These are phyloP conservation scores for Eudorina sp. DNA, from an alignment of 139 green algal genomes.

Conservation along the genomic window DNA sequence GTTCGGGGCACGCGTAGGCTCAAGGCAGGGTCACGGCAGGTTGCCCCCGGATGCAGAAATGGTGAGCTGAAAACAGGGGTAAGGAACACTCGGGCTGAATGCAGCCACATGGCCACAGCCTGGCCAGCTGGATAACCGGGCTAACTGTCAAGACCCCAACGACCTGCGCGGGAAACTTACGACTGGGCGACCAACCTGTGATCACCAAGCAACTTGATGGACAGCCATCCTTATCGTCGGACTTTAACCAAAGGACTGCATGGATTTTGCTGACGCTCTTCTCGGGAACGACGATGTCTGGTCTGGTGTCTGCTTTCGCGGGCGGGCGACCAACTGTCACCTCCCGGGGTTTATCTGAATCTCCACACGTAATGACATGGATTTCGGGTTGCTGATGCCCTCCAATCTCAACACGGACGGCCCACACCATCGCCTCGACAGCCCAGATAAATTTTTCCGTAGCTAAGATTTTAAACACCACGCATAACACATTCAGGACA, in stretches of 20 bases:
- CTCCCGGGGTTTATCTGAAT: background rate
- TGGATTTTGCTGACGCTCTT: constrained; percentile 44
- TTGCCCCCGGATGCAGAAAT: too few species aligned
- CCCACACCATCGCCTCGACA: constrained; percentile 34
- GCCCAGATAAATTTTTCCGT: too few species aligned
- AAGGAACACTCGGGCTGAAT: too few species aligned
- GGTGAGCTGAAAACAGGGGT: too few species aligned
- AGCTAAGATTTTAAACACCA: too few species aligned
- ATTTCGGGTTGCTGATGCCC: background rate
- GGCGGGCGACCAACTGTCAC: constrained; percentile 29
- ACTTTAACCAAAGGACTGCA: background rate
- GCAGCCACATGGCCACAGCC: too few species aligned
- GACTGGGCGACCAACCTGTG: background rate
- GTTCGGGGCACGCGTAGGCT: too few species aligned
- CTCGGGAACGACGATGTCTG: constrained; percentile 11
- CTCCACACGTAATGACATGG: background rate
- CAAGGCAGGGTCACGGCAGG: too few species aligned
- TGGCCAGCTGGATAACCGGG: too few species aligned
- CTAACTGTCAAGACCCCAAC: too few species aligned
- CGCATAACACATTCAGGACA: too few species aligned
- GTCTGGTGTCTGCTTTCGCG: background rate
- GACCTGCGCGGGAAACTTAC: too few species aligned
- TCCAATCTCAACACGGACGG: background rate
- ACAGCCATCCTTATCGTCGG: background rate
- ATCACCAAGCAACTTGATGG: background rate